Evolutionary conservation across 768 basidiomycete genomes (phyloP).

Genomic region (Hydnum rufescens): DNA sequence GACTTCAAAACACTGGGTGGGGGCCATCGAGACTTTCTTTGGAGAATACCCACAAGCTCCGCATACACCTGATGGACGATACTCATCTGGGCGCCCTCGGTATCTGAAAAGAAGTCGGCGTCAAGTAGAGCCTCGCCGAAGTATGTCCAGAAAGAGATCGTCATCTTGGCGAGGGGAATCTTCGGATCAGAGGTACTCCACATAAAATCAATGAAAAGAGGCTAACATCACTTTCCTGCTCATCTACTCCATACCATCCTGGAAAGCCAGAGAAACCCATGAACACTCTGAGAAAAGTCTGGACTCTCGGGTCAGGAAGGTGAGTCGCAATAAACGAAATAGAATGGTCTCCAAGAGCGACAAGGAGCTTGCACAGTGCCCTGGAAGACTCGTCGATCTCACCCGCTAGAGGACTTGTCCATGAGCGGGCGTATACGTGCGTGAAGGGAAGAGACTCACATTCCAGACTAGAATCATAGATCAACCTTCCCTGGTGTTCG

Average conservation of each 20-base stretch:
- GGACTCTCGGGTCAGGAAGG: constrained; percentile 31
- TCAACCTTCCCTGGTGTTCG: constrained; percentile 30
- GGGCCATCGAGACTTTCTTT: constrained; percentile 63
- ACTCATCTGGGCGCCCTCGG: constrained; percentile 17
- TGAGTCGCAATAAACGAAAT: constrained; percentile 52
- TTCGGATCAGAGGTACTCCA: background rate
- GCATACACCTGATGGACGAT: constrained; percentile 55
- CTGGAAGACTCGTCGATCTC: constrained; percentile 29
- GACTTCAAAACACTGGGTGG: constrained; percentile 21
- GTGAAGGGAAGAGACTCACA: constrained; percentile 18
- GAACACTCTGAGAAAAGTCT: constrained; percentile 50
- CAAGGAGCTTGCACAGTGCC: constrained; percentile 62
- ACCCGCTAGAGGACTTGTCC: background rate
- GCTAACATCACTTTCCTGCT: constrained; percentile 57
- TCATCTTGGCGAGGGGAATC: constrained; percentile 22
- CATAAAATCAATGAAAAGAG: background rate
- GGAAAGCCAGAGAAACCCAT: constrained; percentile 53
- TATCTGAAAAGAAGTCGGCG: constrained; percentile 13
- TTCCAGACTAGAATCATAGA: constrained; percentile 23
- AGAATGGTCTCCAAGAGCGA: constrained; percentile 73
- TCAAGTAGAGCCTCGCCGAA: constrained; percentile 55
- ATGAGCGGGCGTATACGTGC: constrained; percentile 5
- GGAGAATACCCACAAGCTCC: constrained; percentile 50
- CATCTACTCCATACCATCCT: constrained; percentile 64
- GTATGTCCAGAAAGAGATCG: constrained; percentile 76